Base-by-base conservation (phyloP, 2,329 filamentous ascomycete species). In the Ophidiomyces ophidiicola region DNA sequence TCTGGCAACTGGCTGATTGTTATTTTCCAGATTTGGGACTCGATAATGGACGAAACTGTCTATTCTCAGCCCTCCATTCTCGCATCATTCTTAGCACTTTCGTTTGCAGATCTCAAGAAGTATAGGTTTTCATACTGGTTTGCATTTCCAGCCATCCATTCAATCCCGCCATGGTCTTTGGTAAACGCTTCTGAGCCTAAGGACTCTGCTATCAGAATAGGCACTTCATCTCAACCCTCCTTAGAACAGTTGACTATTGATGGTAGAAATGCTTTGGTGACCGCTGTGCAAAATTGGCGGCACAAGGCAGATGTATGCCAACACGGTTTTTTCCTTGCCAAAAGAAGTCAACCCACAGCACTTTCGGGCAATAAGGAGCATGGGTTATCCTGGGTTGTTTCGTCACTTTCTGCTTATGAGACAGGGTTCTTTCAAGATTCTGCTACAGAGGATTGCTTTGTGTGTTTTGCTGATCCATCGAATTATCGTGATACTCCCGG, bases 111-210 rank as follows among this genome's bases (percentile, higher is more conserved):
- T 56, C 72, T 98, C 23, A 98, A 98, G 61, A 94, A 92, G 56
- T 96, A 96, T 65, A 84, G 80, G 46, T 94, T 96, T 57, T 85
- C 81, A n/a, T 96, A 96, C 63, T 93, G 92, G 78, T 96, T 96
- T 60, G 88, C 82, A 4, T 98, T 93, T 54, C 90, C 90, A 1
- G 86, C 88, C 11, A 70, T 98, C 31, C 87, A 93, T 57, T 93
- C 88, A 3, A 80, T 88, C 39, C 84, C 85, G 1, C 68, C 72
- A 19, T 98, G 90, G 90, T 18, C 12, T 37, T 5, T 18, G 15
- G 5, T 29, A 6, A 79, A 74, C 50, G 67, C 78, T 36, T 50
- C 56, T 4, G 53, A 55, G 14, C 45, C 46, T 2, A 51, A 19
- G 4, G 12, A 18, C n/a, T 14, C n/a, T 5, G 14, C 14, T 11